Evolutionary conservation across 192 early-diverging fungal species (phyloP), one percentile per base, ranked within the genome.

Genomic region (Mortierella alpina): DNA sequence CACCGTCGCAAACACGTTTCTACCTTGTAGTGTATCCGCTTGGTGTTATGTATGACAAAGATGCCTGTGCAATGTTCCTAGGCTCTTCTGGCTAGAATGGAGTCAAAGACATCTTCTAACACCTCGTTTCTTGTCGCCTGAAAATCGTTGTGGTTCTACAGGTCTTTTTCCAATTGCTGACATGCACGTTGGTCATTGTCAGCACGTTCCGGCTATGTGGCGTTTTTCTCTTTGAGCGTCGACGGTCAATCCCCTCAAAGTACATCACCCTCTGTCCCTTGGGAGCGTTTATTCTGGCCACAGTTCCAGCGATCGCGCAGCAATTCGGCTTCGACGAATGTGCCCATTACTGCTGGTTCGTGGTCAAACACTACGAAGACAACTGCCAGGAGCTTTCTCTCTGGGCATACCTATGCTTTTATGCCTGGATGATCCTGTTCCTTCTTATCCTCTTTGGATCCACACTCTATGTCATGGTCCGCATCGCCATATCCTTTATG

Each of bases 181-280:
- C 77, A 5, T 72, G 65, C 55, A 59, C 48, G 1, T 47, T 80
- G 50, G 64, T 80, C 46, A 80, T 80, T 20, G 53, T 68, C 44
- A 54, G 70, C 46, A 80, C 77, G 4, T 80, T 72, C 46, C 77
- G 77, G 1, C 77, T 80, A 44, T 80, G 77, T 46, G 77, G 77
- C 42, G 65, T 80, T 0, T 80, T 80, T 41, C 49, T 80, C 11
- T 80, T 80, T 42, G 50, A 71, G 31, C 52, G 58, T 20, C 49
- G 54, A 40, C 61, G 64, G 17, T 67, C 77, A 4, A 22, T 80
- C 49, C 77, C 59, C 2, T 72, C 70, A 22, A 72, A 52, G 31
- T 72, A 66, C 42, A 72, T 80, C 39, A 46, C 54, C 8, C 17
- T 80, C 20, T 68, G 70, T 20, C 77, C 77, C 10, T 2, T 68